phyloP scores from a whole-genome alignment of 2,329 filamentous ascomycete genomes.

The Botrytis hyacinthi region DNA sequence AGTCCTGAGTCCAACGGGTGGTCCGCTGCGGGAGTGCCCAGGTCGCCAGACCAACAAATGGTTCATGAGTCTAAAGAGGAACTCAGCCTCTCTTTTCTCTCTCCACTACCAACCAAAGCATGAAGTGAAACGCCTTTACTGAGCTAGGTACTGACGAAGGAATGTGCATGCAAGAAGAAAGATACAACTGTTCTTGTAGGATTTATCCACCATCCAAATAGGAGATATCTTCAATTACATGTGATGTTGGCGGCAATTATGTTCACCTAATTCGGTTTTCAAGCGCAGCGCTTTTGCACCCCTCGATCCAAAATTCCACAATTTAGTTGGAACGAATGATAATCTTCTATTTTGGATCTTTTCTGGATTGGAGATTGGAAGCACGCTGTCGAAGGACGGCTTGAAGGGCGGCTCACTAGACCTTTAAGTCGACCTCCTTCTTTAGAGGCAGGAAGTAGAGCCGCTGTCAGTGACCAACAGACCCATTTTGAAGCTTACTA shows the following conservation, averaged over 20 bases:
- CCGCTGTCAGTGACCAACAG: slow-evolving; percentile 17
- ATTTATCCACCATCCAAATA: slow-evolving; percentile 7
- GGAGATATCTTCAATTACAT: slow-evolving; percentile 5
- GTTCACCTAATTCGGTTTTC: slow-evolving; percentile 1
- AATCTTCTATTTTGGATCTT: neutral
- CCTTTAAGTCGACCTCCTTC: neutral
- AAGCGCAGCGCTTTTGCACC: slow-evolving; percentile 13
- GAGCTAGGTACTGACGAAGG: neutral
- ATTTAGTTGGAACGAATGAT: neutral
- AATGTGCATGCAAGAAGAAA: slow-evolving; percentile 11
- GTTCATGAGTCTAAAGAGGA: neutral
- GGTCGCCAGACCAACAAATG: slow-evolving; percentile 10
- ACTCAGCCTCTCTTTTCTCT: slow-evolving; percentile 15
- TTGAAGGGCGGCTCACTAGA: slow-evolving; percentile 12
- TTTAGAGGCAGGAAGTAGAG: neutral
- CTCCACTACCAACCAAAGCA: slow-evolving; percentile 2
- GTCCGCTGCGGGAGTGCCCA: slow-evolving; percentile 15
- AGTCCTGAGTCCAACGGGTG: neutral
- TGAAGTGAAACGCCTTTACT: slow-evolving; percentile 6
- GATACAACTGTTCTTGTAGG: slow-evolving; percentile 1
- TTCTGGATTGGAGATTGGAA: neutral
- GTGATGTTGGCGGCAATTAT: slow-evolving; percentile 16
- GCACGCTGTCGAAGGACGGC: neutral
- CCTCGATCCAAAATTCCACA: neutral
- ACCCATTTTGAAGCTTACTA: neutral